Conservation (phyloP, 169 alveolate genomes). For the Plasmodium gonderi region DNA sequence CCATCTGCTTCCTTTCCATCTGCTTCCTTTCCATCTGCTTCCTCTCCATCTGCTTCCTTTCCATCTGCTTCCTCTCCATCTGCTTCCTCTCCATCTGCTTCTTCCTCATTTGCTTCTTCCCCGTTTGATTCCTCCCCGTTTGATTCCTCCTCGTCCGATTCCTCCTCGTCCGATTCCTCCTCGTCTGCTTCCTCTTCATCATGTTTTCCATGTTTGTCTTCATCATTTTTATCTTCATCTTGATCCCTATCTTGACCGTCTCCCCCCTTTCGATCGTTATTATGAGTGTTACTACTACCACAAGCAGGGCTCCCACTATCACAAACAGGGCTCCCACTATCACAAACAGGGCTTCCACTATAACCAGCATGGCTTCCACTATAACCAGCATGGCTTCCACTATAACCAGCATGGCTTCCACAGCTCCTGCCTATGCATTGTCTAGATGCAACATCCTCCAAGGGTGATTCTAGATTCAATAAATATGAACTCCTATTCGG, state of each 20-base stretch:
- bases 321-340: not conserved
- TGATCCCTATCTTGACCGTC: not conserved
- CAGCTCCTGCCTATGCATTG: not conserved
- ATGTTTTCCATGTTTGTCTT: not conserved
- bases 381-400: not conserved
- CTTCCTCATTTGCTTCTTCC: not conserved
- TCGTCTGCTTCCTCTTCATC: not conserved
- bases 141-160: not conserved
- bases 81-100: not conserved
- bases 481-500: no score
- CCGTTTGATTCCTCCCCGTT: not conserved
- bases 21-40: no score
- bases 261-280: not conserved
- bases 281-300: not conserved
- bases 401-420: not conserved
- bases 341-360: not conserved
- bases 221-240: not conserved
- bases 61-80: not conserved
- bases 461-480: not conserved
- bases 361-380: not conserved
- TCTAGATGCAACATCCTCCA: not conserved
- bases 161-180: no score
- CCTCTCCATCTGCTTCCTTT: not conserved
- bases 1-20: not conserved
- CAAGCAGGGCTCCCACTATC: not conserved